phyloP scores from a whole-genome alignment of 2,329 filamentous ascomycete genomes.

The Myriangium duriaei region DNA sequence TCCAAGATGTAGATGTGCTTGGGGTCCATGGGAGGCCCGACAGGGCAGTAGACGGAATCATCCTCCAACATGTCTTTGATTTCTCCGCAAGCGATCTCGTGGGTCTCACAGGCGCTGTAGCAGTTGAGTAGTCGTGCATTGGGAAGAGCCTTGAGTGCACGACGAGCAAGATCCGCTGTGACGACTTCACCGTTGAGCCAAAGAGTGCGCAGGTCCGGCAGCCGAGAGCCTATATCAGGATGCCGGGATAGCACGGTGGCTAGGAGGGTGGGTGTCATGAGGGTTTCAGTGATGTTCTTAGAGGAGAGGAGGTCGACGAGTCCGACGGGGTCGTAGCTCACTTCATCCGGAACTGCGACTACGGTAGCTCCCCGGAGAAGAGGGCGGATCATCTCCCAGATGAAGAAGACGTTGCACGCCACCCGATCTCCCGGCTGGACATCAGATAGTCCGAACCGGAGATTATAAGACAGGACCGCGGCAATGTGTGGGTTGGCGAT shows the following conservation, averaged over 20 bases:
- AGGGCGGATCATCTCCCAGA: conserved; percentile 73
- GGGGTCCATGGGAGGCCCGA: conserved; percentile 56
- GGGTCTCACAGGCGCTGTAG: conserved; percentile 73
- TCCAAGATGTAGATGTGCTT: conserved; percentile 61
- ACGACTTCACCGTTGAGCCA: conserved; percentile 80
- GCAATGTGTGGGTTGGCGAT: conserved; percentile 70
- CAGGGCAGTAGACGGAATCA: conserved; percentile 57
- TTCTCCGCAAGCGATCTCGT: conserved; percentile 67
- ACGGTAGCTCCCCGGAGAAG: conserved; percentile 65
- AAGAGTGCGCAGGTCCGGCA: conserved; percentile 55
- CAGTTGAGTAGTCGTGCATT: conserved; percentile 61
- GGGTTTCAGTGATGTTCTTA: conserved; percentile 60
- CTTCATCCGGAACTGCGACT: conserved; percentile 60
- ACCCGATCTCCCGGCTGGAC: conserved; percentile 60
- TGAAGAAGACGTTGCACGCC: conserved; percentile 80
- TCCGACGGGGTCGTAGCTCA: conserved; percentile 63
- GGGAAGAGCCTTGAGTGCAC: conserved; percentile 55
- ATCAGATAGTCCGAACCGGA: conserved; percentile 59
- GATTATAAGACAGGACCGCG: conserved; percentile 59
- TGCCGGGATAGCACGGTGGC: conserved; percentile 62
- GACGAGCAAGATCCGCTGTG: conserved; percentile 60
- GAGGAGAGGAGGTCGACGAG: conserved; percentile 57
- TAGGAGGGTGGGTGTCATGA: conserved; percentile 72
- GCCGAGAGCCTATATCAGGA: conserved; percentile 47
- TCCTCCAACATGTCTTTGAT: conserved; percentile 51